Percentiles rank a stretch among this genome's conserved stretches.
These are phyloP conservation scores for Ceratobasidium sp. DNA, from an alignment of 1,284 basidiomycete species.

Conservation along the genomic window DNA sequence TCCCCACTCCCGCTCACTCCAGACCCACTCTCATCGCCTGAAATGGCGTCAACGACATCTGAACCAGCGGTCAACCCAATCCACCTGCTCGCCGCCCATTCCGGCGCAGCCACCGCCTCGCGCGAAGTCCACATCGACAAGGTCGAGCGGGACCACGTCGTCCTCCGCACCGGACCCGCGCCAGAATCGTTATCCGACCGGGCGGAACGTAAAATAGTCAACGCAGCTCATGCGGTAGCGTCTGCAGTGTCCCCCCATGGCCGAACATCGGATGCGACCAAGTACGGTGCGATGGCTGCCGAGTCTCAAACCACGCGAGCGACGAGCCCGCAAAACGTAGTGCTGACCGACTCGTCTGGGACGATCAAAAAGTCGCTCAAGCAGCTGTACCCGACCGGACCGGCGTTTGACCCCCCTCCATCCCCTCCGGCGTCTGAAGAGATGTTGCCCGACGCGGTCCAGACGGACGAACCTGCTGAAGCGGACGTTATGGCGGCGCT, in stretches of 20 bases:
- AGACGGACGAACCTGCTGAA: constrained; percentile 9
- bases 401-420: constrained; percentile 31
- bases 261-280: constrained; percentile 38
- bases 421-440: constrained; percentile 37
- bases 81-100: constrained; percentile 28
- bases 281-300: constrained; percentile 37
- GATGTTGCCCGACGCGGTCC: constrained; percentile 13
- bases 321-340: constrained; percentile 26
- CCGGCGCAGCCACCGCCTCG: constrained; percentile 22
- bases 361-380: constrained; percentile 32
- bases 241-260: constrained; percentile 13
- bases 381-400: constrained; percentile 34
- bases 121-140: constrained; percentile 39
- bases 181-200: constrained; percentile 27
- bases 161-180: constrained; percentile 28
- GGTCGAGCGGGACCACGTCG: constrained; percentile 28
- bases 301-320: background rate
- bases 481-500: constrained; percentile 27
- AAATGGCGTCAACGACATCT: background rate
- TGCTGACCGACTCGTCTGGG: constrained; percentile 33
- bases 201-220: constrained; percentile 22
- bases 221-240: constrained; percentile 2
- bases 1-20: background rate
- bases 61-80: constrained; percentile 29
- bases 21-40: background rate